Conservation (phyloP, 805 yeast genomes). For the Ogataea saltuana region DNA sequence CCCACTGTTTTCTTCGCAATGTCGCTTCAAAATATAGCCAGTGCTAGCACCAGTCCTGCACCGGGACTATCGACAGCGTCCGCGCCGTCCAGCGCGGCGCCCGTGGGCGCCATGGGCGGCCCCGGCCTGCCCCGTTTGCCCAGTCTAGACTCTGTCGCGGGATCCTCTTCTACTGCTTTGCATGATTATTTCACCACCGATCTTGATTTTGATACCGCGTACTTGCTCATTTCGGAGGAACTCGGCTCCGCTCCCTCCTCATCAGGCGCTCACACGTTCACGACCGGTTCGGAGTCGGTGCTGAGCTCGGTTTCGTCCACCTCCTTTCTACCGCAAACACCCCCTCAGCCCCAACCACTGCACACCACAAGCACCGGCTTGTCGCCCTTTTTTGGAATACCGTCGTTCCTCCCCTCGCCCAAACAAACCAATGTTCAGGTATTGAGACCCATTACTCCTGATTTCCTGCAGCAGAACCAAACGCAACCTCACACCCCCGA, state of each 20-base stretch:
- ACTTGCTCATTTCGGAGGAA: constrained; percentile 33
- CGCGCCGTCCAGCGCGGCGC: not conserved
- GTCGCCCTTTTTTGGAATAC: constrained; percentile 12
- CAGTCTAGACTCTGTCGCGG: constrained; percentile 3
- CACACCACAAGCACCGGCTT: constrained; percentile 11
- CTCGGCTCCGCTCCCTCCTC: constrained; percentile 19
- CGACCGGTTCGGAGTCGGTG: constrained; percentile 5
- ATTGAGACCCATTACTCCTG: constrained; percentile 13
- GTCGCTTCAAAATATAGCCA: constrained; percentile 14
- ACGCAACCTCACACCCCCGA: constrained; percentile 5
- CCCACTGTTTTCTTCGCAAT: constrained; percentile 1
- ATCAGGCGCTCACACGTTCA: constrained; percentile 5
- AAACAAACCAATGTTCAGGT: constrained; percentile 12
- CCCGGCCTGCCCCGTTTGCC: constrained; percentile 6
- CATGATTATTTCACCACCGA: constrained; percentile 27
- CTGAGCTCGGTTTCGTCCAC: constrained; percentile 14
- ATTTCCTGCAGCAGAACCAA: constrained; percentile 9
- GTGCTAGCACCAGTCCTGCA: constrained; percentile 10
- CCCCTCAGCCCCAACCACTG: constrained; percentile 12
- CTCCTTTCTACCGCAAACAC: constrained; percentile 13
- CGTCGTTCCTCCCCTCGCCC: constrained; percentile 10
- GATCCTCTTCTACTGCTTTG: not conserved
- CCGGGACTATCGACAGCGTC: constrained; percentile 7
- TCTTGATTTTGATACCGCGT: constrained; percentile 40
- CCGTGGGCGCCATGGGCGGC: not conserved